Evolutionary conservation across 2,329 filamentous ascomycete genomes (phyloP).

Genomic region (Ophiostoma himal-ulmi): DNA sequence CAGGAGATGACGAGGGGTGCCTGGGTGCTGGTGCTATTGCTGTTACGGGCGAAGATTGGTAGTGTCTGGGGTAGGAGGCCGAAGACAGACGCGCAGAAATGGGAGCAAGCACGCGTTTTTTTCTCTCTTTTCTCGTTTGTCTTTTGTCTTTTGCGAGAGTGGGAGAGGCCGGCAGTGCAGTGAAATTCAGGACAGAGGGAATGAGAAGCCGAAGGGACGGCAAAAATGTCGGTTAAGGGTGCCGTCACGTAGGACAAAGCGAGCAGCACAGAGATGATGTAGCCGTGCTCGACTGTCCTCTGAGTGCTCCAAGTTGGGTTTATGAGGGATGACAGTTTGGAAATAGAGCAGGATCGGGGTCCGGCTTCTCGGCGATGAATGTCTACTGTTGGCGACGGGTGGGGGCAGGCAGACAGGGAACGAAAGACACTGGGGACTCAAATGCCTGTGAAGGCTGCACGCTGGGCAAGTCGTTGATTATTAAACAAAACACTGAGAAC

Average conservation of each 20-base stretch:
- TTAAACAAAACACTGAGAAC: neutral
- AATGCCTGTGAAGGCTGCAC: neutral
- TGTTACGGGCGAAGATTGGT: slow-evolving; percentile 10
- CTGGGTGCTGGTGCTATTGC: slow-evolving; percentile 25
- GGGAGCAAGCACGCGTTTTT: slow-evolving; percentile 35
- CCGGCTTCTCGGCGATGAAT: slow-evolving; percentile 12
- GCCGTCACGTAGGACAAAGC: slow-evolving; percentile 17
- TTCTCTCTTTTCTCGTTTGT: slow-evolving; percentile 25
- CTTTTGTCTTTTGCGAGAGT: slow-evolving; percentile 3
- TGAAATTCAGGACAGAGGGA: slow-evolving; percentile 7
- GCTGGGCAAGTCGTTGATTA: neutral
- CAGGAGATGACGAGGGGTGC: slow-evolving; percentile 22
- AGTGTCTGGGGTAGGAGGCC: slow-evolving; percentile 22
- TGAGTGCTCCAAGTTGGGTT: neutral
- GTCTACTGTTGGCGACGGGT: slow-evolving; percentile 15
- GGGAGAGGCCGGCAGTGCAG: slow-evolving; percentile 1
- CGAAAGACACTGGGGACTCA: slow-evolving; percentile 16
- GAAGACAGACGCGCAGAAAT: slow-evolving; percentile 29
- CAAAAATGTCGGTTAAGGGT: slow-evolving; percentile 10
- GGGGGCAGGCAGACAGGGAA: slow-evolving; percentile 9
- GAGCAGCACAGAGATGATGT: slow-evolving; percentile 20
- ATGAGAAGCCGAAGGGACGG: neutral
- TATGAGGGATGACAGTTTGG: slow-evolving; percentile 15
- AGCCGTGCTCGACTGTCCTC: slow-evolving; percentile 16
- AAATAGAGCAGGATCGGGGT: slow-evolving; percentile 17